Evolutionary conservation across 2,329 filamentous ascomycete genomes (phyloP), one percentile per base, ranked within the genome.

Genomic region (Curvularia eragrostidis): DNA sequence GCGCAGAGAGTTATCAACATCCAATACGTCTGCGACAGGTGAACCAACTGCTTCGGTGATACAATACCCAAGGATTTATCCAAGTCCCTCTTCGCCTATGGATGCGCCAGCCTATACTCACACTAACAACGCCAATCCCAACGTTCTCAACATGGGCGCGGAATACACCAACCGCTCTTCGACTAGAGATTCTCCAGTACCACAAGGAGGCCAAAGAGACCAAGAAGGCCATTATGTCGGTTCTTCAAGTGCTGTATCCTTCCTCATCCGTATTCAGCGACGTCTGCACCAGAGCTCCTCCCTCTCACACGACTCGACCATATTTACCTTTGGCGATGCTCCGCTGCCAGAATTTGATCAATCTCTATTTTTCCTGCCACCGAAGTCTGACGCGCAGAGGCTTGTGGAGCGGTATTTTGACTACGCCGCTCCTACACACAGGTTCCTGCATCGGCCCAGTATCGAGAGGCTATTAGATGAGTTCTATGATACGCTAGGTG

Each of bases 381-480:
- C 47, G 53, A 85, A 52, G 77, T 79, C 4, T 53, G 79, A 43
- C 75, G 80, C 32, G 51, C 75, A 70, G 51, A 77, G 80, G 21
- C 65, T 86, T 2, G 72, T 87, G 4, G 76, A 78, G 7, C 75
- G 84, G 6, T 87, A 87, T 52, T 87, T 87, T 59, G 84, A 87
- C 46, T 85, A 84, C 55, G 85, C 84, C 6, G 83, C 85, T 19
- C 84, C 85, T 0, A 87, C 85, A 0, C 86, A 87, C 62, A 80
- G 85, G 3, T 84, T 87, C 54, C 65, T 87, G 19, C 84, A 87
- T 64, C 76, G 83, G 0, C 82, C 83, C 0, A 83, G 81, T 2
- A 80, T 85, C n/a, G 70, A 80, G 52, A 63, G 65, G 34, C 76
- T 75, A 75, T 75, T 84, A 10, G 72, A 76, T 10, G 78, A 81